These are phyloP conservation scores for Geosmithia putterillii DNA, from an alignment of 2,329 filamentous ascomycete species.

Conservation along the genomic window DNA sequence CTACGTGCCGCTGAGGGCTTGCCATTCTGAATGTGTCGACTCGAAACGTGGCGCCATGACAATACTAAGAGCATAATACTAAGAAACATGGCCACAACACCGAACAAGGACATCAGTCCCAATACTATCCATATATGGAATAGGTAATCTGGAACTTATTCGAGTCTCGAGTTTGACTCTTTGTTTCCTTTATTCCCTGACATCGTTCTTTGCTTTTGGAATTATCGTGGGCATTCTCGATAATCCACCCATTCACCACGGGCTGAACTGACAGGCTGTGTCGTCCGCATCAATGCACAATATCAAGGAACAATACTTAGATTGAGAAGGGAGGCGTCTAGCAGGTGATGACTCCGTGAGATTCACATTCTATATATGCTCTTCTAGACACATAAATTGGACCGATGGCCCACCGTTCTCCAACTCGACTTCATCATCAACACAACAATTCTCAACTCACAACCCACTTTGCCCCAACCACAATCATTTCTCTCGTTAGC, in stretches of 20 bases:
- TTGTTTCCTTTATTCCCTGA: neutral
- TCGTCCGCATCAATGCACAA: neutral
- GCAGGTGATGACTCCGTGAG: too few relatives aligned
- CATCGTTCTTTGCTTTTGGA: neutral
- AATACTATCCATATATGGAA: neutral
- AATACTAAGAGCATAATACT: constrained; percentile 3
- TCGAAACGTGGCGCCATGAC: neutral
- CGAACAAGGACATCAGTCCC: neutral
- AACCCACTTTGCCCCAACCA: neutral
- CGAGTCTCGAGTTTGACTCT: neutral
- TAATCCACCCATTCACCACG: too few relatives aligned
- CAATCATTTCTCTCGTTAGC: neutral
- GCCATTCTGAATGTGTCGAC: neutral
- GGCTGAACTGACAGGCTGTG: too few relatives aligned
- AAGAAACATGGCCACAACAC: neutral
- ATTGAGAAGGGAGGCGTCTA: neutral
- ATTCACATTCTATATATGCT: neutral
- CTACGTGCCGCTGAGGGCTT: neutral
- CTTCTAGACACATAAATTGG: neutral
- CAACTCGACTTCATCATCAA: neutral
- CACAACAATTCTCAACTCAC: neutral
- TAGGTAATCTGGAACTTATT: neutral
- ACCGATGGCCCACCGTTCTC: neutral
- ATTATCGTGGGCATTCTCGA: too few relatives aligned
- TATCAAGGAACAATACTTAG: neutral